Percentiles rank a stretch among this genome's conserved stretches.
Evolutionary conservation across 805 yeast species (phyloP).

Genomic region (Monosporozyma unispora): DNA sequence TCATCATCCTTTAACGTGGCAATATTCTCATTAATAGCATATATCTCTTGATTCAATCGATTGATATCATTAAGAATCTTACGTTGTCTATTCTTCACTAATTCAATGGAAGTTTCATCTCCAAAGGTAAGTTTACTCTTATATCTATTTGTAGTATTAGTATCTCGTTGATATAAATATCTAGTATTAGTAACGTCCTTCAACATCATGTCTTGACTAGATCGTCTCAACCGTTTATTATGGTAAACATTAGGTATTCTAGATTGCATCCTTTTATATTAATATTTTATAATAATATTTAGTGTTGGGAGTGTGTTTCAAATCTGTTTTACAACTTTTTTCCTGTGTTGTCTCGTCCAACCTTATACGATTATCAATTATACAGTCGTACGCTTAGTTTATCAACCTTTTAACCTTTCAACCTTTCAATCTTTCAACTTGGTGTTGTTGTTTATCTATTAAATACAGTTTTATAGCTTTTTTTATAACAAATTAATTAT

Average conservation of each 20-base stretch:
- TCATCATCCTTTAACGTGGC: not conserved
- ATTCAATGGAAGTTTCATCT: conserved; percentile 25
- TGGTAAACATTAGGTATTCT: not conserved
- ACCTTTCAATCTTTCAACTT: too few species aligned
- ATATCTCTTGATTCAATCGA: conserved; percentile 21
- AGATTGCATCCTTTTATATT: not conserved
- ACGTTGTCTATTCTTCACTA: conserved; percentile 27
- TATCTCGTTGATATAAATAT: not conserved
- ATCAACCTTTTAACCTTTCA: too few species aligned
- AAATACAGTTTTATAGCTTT: too few species aligned
- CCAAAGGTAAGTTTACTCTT: conserved; percentile 15
- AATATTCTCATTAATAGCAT: conserved; percentile 20
- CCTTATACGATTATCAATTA: too few species aligned
- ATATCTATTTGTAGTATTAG: too few species aligned
- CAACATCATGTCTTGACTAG: not conserved
- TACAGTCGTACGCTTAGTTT: too few species aligned
- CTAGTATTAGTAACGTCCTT: conserved; percentile 7
- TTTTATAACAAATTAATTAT: too few species aligned
- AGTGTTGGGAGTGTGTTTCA: not conserved
- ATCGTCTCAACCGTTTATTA: not conserved
- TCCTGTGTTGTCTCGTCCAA: too few species aligned
- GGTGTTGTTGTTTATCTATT: too few species aligned
- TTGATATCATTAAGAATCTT: conserved; percentile 25
- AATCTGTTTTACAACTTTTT: conserved; percentile 4
- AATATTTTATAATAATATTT: not conserved